Percentiles rank a stretch among this genome's conserved stretches.
phyloP scores from a whole-genome alignment of 2,329 filamentous ascomycete genomes.

The Penicillium griseofulvum region DNA sequence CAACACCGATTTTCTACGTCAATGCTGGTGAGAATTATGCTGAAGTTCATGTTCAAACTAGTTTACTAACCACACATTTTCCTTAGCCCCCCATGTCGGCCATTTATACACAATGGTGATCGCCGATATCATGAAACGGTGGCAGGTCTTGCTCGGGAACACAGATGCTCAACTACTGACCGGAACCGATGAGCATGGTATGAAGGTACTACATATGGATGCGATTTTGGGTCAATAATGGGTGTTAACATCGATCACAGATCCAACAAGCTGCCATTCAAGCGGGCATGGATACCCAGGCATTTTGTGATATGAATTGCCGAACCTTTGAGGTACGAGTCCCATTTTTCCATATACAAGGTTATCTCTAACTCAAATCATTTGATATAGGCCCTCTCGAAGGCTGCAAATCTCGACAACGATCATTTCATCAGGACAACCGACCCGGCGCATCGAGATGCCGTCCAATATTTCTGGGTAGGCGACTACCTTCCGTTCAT shows the following conservation, averaged over 20 bases:
- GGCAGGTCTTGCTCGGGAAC: constrained; percentile 73
- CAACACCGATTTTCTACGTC: constrained; percentile 97
- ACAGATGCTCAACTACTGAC: constrained; percentile 71
- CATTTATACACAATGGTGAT: constrained; percentile 93
- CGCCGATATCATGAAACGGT: constrained; percentile 87
- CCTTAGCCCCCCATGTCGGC: constrained; percentile 83
- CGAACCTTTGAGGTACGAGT: constrained; percentile 65
- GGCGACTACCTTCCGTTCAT: constrained; percentile 3
- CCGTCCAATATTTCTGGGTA: constrained; percentile 87
- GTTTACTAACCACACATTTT: neutral
- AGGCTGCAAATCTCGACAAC: constrained; percentile 66
- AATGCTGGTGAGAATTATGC: constrained; percentile 69
- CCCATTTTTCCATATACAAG: neutral
- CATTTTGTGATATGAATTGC: constrained; percentile 85
- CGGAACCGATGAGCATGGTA: constrained; percentile 94
- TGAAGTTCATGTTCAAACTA: neutral
- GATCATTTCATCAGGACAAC: constrained; percentile 94
- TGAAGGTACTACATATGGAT: constrained; percentile 60
- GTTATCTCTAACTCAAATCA: neutral
- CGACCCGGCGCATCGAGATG: constrained; percentile 73
- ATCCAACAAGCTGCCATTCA: constrained; percentile 80
- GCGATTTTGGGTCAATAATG: neutral
- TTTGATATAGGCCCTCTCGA: constrained; percentile 60
- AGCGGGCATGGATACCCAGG: constrained; percentile 68
- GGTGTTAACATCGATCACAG: constrained; percentile 33